phyloP scores from a whole-genome alignment of 1,284 basidiomycete species.

The Abortiporus biennis region DNA sequence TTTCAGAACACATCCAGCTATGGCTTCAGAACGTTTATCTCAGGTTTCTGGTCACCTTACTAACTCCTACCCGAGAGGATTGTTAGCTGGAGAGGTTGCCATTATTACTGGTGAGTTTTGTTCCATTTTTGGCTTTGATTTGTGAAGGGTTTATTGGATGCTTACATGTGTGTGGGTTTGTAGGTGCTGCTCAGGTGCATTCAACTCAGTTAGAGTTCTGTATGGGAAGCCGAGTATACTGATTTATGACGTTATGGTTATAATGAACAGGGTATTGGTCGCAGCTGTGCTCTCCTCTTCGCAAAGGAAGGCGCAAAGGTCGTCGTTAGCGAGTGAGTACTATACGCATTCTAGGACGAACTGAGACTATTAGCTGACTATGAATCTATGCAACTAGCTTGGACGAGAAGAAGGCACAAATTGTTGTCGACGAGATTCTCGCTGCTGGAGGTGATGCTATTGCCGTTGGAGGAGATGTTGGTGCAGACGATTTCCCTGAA shows the following conservation, averaged over 20 bases:
- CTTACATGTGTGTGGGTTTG: too few species aligned
- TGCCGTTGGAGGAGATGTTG: slow-evolving; percentile 70
- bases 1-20: too few species aligned
- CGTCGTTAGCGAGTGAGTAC: slow-evolving; percentile 74
- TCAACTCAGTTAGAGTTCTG: background rate
- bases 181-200: slow-evolving; percentile 70
- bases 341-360: too few species aligned
- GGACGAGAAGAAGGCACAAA: slow-evolving; percentile 57
- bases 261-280: slow-evolving; percentile 61
- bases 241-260: slow-evolving; percentile 3
- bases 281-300: slow-evolving; percentile 69
- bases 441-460: slow-evolving; percentile 68
- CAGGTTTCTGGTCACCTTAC: slow-evolving; percentile 69
- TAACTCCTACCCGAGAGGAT: slow-evolving; percentile 52
- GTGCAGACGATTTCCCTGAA: slow-evolving; percentile 78
- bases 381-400: slow-evolving; percentile 36
- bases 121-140: too few species aligned
- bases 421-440: slow-evolving; percentile 73
- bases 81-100: slow-evolving; percentile 74
- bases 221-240: background rate
- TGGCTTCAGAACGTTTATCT: slow-evolving; percentile 48
- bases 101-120: slow-evolving; percentile 69
- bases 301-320: slow-evolving; percentile 85
- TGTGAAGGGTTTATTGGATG: too few species aligned
- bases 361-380: background rate